Percentiles rank a stretch among this genome's conserved stretches.
These are phyloP conservation scores for Ministeria vibrans DNA, from an alignment of 78 protist species.

Conservation along the genomic window DNA sequence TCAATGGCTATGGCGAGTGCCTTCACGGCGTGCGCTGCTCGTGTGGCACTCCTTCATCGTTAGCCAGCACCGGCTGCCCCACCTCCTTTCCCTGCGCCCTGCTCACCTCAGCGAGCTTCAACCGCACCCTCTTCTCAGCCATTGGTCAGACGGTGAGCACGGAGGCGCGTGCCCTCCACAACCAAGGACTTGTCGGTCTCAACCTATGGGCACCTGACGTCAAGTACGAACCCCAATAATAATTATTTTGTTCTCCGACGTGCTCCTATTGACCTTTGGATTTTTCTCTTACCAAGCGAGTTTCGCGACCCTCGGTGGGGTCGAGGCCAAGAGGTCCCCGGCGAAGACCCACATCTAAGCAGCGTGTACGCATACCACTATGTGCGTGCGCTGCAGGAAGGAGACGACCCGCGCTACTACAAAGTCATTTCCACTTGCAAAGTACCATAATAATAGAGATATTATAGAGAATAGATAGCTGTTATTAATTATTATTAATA, in stretches of 20 bases:
- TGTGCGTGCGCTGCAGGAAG: constrained; percentile 19
- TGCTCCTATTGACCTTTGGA: too few relatives aligned
- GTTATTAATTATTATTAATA: too few relatives aligned
- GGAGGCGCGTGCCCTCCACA: constrained; percentile 51
- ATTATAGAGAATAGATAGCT: too few relatives aligned
- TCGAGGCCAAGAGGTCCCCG: constrained; percentile 24
- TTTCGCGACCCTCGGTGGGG: constrained; percentile 64
- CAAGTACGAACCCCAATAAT: too few relatives aligned
- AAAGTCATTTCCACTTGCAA: constrained; percentile 5
- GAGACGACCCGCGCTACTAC: constrained; percentile 17
- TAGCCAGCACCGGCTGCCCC: too few relatives aligned
- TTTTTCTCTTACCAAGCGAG: too few relatives aligned
- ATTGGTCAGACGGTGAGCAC: constrained; percentile 16
- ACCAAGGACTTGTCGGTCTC: constrained; percentile 26
- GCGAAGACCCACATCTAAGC: constrained; percentile 50
- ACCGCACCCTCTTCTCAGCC: background rate
- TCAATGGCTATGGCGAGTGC: too few relatives aligned
- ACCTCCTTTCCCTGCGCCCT: too few relatives aligned
- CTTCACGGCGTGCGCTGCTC: too few relatives aligned
- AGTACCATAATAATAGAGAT: too few relatives aligned
- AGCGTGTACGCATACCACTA: background rate
- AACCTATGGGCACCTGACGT: constrained; percentile 9
- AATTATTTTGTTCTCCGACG: too few relatives aligned
- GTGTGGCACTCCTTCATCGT: too few relatives aligned
- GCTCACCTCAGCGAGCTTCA: constrained; percentile 11